These are phyloP conservation scores for Clarireedia homoeocarpa DNA, from an alignment of 2,329 filamentous ascomycete genomes.

Conservation along the genomic window DNA sequence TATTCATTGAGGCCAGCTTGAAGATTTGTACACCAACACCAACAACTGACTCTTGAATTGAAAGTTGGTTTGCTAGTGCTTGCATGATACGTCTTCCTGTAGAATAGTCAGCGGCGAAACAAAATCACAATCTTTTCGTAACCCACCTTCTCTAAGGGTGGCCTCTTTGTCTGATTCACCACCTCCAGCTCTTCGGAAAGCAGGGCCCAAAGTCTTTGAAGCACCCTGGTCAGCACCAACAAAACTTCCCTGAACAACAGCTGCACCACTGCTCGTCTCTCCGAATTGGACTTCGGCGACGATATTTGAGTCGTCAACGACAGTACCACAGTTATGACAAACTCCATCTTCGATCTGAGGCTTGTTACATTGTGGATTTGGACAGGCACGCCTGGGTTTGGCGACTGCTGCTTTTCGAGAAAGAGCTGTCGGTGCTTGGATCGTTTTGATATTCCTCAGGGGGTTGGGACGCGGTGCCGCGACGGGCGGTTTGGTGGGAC, in stretches of 20 bases:
- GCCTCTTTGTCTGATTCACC: conserved; percentile 51
- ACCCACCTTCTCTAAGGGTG: conserved; percentile 43
- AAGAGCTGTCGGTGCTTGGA: conserved; percentile 18
- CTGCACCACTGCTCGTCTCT: conserved; percentile 76
- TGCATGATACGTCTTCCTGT: conserved; percentile 45
- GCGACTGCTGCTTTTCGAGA: conserved; percentile 12
- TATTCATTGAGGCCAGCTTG: conserved; percentile 64
- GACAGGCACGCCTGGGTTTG: conserved; percentile 34
- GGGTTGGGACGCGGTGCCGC: conserved; percentile 14
- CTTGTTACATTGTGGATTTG: conserved; percentile 52
- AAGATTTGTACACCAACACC: conserved; percentile 65
- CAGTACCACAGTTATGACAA: conserved; percentile 77
- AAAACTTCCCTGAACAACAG: conserved; percentile 83
- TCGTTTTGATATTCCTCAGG: conserved; percentile 14
- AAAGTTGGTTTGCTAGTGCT: conserved; percentile 52
- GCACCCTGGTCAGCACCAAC: conserved; percentile 74
- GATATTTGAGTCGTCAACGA: conserved; percentile 80
- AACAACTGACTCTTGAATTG: conserved; percentile 52
- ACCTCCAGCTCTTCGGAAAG: conserved; percentile 51
- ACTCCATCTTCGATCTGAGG: conserved; percentile 57
- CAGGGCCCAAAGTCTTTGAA: conserved; percentile 47
- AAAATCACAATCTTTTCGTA: neutral
- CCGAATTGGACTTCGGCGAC: conserved; percentile 89
- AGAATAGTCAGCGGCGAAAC: neutral
- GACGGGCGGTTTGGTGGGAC: neutral